These are phyloP conservation scores for Buxus sempervirens DNA, from an alignment of 164 flowering plant species.

Conservation along the genomic window DNA sequence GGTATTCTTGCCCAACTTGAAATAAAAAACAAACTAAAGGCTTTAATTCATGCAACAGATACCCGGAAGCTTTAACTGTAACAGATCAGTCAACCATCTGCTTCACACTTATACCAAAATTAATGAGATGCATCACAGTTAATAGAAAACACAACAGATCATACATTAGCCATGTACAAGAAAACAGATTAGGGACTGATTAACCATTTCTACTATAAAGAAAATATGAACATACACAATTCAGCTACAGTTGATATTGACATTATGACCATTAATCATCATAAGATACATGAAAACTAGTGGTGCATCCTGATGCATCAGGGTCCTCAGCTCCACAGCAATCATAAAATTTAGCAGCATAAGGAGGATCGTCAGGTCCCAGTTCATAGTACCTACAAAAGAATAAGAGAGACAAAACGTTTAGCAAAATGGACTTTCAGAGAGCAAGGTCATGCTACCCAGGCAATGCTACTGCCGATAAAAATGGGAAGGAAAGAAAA, in stretches of 20 bases:
- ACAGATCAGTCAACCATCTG: no score
- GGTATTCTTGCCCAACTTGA: no score
- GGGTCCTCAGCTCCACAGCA: slow-evolving; percentile 87
- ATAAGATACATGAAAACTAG: slow-evolving; percentile 59
- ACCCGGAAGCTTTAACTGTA: no score
- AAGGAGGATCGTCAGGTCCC: slow-evolving; percentile 78
- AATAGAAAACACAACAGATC: not conserved
- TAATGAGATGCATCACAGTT: no score
- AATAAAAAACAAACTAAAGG: no score
- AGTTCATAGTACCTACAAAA: slow-evolving; percentile 71
- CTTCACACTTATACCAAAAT: no score
- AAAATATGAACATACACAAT: no score
- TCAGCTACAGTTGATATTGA: not conserved
- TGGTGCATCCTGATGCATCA: slow-evolving; percentile 63
- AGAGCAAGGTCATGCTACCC: not conserved
- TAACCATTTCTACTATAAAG: not conserved
- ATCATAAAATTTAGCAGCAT: slow-evolving; percentile 84
- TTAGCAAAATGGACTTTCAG: not conserved
- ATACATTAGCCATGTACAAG: not conserved
- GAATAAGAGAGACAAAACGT: slow-evolving; percentile 7
- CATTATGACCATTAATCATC: slow-evolving; percentile 38
- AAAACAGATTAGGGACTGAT: not conserved
- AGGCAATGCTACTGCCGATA: no score
- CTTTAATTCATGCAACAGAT: no score
- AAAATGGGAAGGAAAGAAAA: no score